A percentile compares a stretch with the other conserved stretches of the same genome.
phyloP scores from a whole-genome alignment of 345 rosid genomes.

The Clausena lansium region DNA sequence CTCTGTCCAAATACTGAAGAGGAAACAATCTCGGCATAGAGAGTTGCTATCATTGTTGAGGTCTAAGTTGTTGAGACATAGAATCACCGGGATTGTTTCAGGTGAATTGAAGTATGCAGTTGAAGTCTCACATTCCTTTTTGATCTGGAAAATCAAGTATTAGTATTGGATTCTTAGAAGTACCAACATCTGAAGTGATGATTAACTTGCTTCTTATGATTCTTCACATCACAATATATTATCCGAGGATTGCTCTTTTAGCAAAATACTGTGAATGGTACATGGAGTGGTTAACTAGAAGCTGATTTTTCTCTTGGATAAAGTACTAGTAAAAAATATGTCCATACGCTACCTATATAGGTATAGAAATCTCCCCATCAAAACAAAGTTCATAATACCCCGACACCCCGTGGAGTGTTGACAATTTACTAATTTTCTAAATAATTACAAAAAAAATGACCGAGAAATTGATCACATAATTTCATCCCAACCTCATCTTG shows the following conservation, averaged over 20 bases:
- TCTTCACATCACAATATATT: too few relatives aligned
- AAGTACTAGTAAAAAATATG: not conserved
- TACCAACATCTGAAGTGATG: too few relatives aligned
- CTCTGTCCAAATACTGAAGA: slow-evolving; percentile 51
- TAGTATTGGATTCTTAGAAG: slow-evolving; percentile 40
- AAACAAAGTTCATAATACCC: not conserved
- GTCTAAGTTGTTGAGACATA: slow-evolving; percentile 36
- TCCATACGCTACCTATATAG: not conserved
- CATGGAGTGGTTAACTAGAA: not conserved
- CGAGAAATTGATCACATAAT: not conserved
- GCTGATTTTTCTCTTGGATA: not conserved
- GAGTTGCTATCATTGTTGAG: slow-evolving; percentile 41
- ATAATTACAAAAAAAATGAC: not conserved
- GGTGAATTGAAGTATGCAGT: slow-evolving; percentile 48
- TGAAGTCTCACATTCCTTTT: slow-evolving; percentile 60
- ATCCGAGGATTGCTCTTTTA: not conserved
- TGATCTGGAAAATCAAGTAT: slow-evolving; percentile 63
- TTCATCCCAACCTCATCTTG: slow-evolving; percentile 13
- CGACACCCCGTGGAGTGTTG: not conserved
- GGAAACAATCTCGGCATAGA: slow-evolving; percentile 57
- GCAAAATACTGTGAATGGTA: not conserved
- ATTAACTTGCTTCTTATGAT: too few relatives aligned
- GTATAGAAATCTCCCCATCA: not conserved
- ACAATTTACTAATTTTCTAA: not conserved
- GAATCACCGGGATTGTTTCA: slow-evolving; percentile 26